phyloP scores from a whole-genome alignment of 208 protist genomes.

The Trypanosoma mega region DNA sequence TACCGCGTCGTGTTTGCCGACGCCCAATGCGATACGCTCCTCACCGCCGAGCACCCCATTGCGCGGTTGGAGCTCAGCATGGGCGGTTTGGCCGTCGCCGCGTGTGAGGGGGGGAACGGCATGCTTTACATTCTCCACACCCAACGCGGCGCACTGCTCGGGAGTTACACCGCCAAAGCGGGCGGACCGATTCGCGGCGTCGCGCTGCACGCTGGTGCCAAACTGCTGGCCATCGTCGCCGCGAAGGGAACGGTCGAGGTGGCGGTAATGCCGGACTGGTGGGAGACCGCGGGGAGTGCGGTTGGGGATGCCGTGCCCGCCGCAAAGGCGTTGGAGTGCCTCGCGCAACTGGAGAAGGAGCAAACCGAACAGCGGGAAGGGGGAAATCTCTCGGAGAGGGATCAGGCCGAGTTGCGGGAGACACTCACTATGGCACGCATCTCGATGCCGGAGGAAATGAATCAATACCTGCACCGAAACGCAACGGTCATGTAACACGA shows the following conservation, averaged over 20 bases:
- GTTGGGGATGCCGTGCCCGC: conserved; percentile 10
- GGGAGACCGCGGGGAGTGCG: conserved; percentile 5
- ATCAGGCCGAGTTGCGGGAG: conserved; percentile 26
- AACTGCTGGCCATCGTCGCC: conserved; percentile 59
- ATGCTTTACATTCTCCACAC: conserved; percentile 40
- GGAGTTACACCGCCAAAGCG: conserved; percentile 33
- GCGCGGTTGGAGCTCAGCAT: conserved; percentile 8
- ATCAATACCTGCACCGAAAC: conserved; percentile 34
- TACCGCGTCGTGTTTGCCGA: conserved; percentile 26
- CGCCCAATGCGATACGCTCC: conserved; percentile 10
- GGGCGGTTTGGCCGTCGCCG: conserved; percentile 9
- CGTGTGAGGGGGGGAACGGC: conserved; percentile 23
- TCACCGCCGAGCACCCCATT: conserved; percentile 16
- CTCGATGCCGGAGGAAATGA: conserved; percentile 41
- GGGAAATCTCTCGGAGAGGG: background rate
- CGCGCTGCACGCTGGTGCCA: conserved; percentile 37
- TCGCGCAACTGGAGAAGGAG: conserved; percentile 5
- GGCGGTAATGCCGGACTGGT: conserved; percentile 36
- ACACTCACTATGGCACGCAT: conserved; percentile 42
- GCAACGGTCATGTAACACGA: background rate
- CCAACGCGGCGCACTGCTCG: conserved; percentile 25
- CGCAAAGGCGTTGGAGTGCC: background rate
- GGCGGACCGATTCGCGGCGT: conserved; percentile 41
- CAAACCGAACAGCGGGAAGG: background rate
- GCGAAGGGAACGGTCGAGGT: conserved; percentile 54